Evolutionary conservation across 176 grass and related monocot species (phyloP).

Genomic region (Triticum monococcum): DNA sequence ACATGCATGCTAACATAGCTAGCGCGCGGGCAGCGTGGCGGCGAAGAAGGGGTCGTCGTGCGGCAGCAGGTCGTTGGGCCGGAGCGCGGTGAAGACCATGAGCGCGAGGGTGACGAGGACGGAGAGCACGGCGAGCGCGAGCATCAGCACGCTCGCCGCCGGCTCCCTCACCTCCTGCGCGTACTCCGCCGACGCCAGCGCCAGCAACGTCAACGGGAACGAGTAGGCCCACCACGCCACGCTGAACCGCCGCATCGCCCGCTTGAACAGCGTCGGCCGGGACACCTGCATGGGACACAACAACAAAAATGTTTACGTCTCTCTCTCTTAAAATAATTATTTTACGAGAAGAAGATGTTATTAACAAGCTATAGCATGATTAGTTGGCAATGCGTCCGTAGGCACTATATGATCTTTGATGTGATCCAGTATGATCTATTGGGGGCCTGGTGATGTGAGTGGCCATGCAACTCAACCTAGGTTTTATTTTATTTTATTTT

Average conservation of each 20-base stretch:
- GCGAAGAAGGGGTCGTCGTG: conserved; percentile 72
- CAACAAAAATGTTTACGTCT: neutral
- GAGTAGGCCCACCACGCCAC: conserved; percentile 97
- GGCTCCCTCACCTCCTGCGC: conserved; percentile 49
- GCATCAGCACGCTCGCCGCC: conserved; percentile 66
- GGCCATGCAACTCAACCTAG: conserved; percentile 27
- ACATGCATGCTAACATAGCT: neutral
- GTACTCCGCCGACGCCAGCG: conserved; percentile 70
- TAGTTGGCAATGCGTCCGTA: conserved; percentile 12
- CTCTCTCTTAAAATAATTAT: too few species aligned
- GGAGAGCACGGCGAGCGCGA: conserved; percentile 63
- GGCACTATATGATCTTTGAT: conserved; percentile 7
- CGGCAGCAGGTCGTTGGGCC: conserved; percentile 60
- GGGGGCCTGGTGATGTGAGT: neutral
- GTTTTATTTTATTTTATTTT: neutral
- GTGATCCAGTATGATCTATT: neutral
- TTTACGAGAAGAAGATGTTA: neutral
- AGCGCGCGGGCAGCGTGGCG: neutral
- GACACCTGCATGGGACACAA: conserved; percentile 42
- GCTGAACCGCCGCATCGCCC: conserved; percentile 75
- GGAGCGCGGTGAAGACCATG: conserved; percentile 68
- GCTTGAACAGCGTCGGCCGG: conserved; percentile 61
- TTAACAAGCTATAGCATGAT: too few species aligned
- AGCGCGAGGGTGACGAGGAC: conserved; percentile 65
- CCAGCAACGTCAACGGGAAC: conserved; percentile 71